Evolutionary conservation across 1,284 basidiomycete species (phyloP), one percentile per base, ranked within the genome.

Genomic region (Paramarasmius palmivorus): DNA sequence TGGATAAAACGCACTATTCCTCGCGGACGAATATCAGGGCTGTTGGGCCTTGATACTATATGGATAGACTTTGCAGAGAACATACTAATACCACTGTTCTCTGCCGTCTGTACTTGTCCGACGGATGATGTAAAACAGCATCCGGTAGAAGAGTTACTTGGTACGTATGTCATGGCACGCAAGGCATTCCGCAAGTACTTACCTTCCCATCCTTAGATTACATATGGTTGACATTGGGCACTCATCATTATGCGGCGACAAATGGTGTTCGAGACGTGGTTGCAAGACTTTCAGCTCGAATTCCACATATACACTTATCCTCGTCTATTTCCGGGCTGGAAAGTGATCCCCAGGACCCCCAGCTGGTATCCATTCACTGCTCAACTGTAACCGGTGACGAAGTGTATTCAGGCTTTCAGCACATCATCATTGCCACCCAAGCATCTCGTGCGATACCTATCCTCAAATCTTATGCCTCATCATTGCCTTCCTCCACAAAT

Each of bases 341-440:
- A 29, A 65, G 70, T 4, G 73, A 77, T 58, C 57, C 63, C 12
- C 38, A 63, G 7, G 58, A 74, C 48, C 57, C 66, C 9, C 60
- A 57, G 14, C 68, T 68, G 8, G 67, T 70, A 4, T 68, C 72
- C 23, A 69, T 82, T 37, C 63, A 72, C 32, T 78, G 71, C 52
- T 50, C 63, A 17, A 63, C 64, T 9, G 61, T 63, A 29, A 53
- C 63, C 29, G 69, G 68, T 9, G 35, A 60, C 12, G 58, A 54
- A 25, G 65, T 63, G 7, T 65, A 73, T 58, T 34, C 60, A 19
- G 82, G 79, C 9, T 89, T 90, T 61, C 76, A 82, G 48, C 84
- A 85, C 62, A 68, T 91, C 50, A 70, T 90, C 10, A 73, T 91
- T 52, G 88, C 86, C 2, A 90, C 88, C 0, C 86, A 88, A 63